Percentiles rank a stretch among this genome's conserved stretches.
Conservation (phyloP, 129 eudicot genomes). For the Arctium lappa region DNA sequence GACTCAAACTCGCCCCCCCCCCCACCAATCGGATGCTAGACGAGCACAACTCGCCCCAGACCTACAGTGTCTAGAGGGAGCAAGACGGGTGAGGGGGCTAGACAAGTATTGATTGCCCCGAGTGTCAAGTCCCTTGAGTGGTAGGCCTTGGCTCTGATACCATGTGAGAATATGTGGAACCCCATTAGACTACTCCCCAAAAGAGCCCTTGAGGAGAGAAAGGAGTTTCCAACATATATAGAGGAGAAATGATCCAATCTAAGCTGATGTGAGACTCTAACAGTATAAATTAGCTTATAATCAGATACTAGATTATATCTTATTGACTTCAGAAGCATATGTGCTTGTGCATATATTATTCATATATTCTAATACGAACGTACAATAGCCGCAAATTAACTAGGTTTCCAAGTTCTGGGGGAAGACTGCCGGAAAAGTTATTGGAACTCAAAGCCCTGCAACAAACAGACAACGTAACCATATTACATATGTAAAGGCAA, state of each 20-base stretch:
- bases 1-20: not conserved
- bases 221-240: too few relatives aligned
- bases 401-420: conserved; percentile 64
- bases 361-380: conserved; percentile 18
- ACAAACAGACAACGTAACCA: conserved; percentile 3
- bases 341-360: not conserved
- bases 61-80: too few relatives aligned
- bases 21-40: not conserved
- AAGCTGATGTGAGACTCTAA: too few relatives aligned
- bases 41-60: not conserved
- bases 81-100: too few relatives aligned
- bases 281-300: too few relatives aligned
- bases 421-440: conserved; percentile 71
- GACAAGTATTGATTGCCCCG: too few relatives aligned
- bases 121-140: too few relatives aligned
- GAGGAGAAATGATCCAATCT: too few relatives aligned
- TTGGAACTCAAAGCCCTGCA: conserved; percentile 61
- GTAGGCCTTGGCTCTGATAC: too few relatives aligned
- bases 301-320: not conserved
- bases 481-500: not conserved
- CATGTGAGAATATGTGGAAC: too few relatives aligned
- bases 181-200: too few relatives aligned
- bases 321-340: not conserved
- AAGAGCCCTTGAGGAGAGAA: not conserved
- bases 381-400: conserved; percentile 45